Percentiles rank a stretch among this genome's conserved stretches.
phyloP scores from a whole-genome alignment of 768 basidiomycete species.

The Pleurotus eryngii region DNA sequence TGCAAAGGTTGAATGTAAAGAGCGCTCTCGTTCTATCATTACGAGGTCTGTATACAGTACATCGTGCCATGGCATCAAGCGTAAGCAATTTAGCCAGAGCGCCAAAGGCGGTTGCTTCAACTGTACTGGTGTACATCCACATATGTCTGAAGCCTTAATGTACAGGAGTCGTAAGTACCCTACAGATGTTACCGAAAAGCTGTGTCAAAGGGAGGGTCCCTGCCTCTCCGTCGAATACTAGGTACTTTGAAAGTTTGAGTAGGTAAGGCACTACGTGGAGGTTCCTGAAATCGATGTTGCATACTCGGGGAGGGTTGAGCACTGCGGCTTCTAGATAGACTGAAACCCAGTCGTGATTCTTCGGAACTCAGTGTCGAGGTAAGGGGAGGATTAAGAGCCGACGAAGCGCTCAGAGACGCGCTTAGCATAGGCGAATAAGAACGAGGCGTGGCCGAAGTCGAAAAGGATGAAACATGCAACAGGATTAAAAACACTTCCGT shows the following conservation, averaged over 20 bases:
- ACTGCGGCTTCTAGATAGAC: conserved; percentile 59
- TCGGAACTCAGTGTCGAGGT: conserved; percentile 25
- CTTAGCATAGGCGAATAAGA: conserved; percentile 59
- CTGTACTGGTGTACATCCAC: no score
- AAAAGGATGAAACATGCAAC: conserved; percentile 80
- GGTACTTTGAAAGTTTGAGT: conserved; percentile 45
- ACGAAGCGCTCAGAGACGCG: conserved; percentile 22
- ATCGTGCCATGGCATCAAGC: no score
- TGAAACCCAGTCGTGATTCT: conserved; percentile 48
- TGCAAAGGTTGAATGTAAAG: no score
- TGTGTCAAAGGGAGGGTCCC: conserved; percentile 7
- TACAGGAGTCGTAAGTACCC: conserved; percentile 5
- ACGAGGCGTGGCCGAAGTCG: conserved; percentile 50
- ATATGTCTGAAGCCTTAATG: not conserved
- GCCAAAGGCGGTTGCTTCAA: no score
- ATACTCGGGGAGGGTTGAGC: conserved; percentile 41
- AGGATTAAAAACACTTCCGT: conserved; percentile 88
- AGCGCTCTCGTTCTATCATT: no score
- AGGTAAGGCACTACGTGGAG: conserved; percentile 53
- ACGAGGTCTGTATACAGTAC: no score
- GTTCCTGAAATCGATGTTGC: conserved; percentile 30
- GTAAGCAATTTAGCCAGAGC: no score
- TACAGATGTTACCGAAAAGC: conserved; percentile 5
- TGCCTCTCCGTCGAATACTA: conserved; percentile 22
- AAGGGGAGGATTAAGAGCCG: conserved; percentile 10